Evolutionary conservation across 2,329 filamentous ascomycete genomes (phyloP), one percentile per base, ranked within the genome.

Genomic region (Pseudocercospora crystallina): DNA sequence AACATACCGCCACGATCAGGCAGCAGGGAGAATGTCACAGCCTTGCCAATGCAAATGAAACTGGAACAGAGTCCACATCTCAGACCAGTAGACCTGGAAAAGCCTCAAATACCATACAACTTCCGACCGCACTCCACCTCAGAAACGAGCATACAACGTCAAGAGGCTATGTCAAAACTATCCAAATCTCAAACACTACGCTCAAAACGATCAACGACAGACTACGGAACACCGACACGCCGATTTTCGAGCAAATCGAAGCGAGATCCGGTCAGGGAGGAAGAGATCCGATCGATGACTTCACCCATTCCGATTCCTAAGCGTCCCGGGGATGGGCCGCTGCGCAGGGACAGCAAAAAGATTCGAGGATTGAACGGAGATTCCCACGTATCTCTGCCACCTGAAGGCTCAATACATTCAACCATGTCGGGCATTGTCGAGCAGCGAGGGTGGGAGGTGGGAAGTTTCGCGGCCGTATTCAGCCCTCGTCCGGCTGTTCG

Each of bases 241-340:
- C 84, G 85, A 54, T 89, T 84, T 65, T 87, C 87, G 35, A 90
- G 83, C 74, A 95, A 71, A n/a, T 57, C 58, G 11, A 69, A 89
- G 72, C 84, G 85, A 63, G 88, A 95, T 56, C 82, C 83, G 65
- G 79, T 86, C 51, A 81, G 92, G 50, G 91, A 96, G 71, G 89
- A 89, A 56, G 90, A 96, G 71, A 90, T 96, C 65, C 88, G 85
- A 66, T 84, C 89, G 47, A 89, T 96, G 87, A 87, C 83, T 64
- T 81, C 83, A 54, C 77, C 80, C 2, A 80, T 85, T 59, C 84
- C 88, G 5, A 73, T 84, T 53, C 71, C 76, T 13, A 79, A 76
- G 46, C 81, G 87, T 44, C 54, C 55, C 5, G 62, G 64, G 13
- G 66, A 68, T 31, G 64, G 59, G 11, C 62, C 63, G 26, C 79